Base-by-base conservation (phyloP, 768 basidiomycete genomes). In the Russula brevipes region DNA sequence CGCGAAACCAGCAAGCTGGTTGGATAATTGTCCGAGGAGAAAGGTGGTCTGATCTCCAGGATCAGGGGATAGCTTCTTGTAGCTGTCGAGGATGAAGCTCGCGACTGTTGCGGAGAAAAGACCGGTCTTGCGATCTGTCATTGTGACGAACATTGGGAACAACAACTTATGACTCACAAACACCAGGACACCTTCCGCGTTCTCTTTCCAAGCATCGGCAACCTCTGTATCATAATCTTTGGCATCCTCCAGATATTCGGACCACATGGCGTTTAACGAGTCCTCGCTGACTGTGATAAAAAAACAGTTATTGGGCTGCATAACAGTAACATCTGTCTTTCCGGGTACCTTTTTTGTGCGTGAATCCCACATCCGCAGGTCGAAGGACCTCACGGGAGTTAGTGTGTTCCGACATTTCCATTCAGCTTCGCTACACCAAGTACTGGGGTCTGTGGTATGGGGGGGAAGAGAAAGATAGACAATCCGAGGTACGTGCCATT, bases 71-170 rank as follows among this genome's bases (percentile, higher is more conserved):
- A 70, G 50, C 17, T 44, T 44, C 35, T 66, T 47, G 47, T 64
- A 68, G 33, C 70, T 64, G 54, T 63, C 59, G 39, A 70, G 50
- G 38, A 69, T 53, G 38, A 71, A 69, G 5, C 66, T 46, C 3
- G 70, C 69, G 16, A 69, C 59, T 4, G 67, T 69, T 4, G 68
- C 68, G n/a, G 70, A 70, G 57, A 71, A 70, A 3, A 71, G 59
- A 46, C 66, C 68, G 0, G 70, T 69, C 70, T 70, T 31, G 6
- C 19, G 2, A 9, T 17, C 5, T 17, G 4, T 46, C 16, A 64
- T 12, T 30, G 6, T 30, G 38, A 41, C 17, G 33, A 12, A 38
- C 38, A 2, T 6, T 24, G 16, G 44, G 10, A 35, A 8, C 1
- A 14, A n/a, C 9, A 31, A 10, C n/a, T 11, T 12, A 46, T 2